These are phyloP conservation scores for Senecio squalidus DNA, from an alignment of 140 eudicot genomes.

Conservation along the genomic window DNA sequence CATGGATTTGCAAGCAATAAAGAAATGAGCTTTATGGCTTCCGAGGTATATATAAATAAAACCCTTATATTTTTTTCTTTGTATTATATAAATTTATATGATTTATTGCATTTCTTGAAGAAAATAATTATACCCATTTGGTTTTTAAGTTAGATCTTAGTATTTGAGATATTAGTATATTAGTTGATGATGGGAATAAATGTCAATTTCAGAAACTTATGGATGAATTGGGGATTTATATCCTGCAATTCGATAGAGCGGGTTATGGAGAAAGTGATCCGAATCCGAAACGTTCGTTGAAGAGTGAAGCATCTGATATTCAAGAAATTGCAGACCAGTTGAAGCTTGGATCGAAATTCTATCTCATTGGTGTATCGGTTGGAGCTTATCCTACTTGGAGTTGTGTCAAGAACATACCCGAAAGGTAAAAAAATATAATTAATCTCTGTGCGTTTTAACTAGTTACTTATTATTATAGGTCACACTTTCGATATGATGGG, in stretches of 20 bases:
- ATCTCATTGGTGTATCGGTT: slow-evolving; percentile 75
- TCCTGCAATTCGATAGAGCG: slow-evolving; percentile 81
- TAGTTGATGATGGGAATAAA: background rate
- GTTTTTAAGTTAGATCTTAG: slow-evolving; percentile 2
- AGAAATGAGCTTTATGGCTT: slow-evolving; percentile 72
- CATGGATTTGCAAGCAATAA: slow-evolving; percentile 93
- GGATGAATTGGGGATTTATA: slow-evolving; percentile 63
- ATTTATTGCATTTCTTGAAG: background rate
- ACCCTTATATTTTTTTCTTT: slow-evolving; percentile 6
- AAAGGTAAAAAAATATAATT: slow-evolving; percentile 44
- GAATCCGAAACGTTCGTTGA: slow-evolving; percentile 62
- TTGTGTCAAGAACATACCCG: slow-evolving; percentile 76
- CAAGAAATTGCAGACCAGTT: slow-evolving; percentile 89
- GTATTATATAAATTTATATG: slow-evolving; percentile 8
- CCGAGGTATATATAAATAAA: slow-evolving; percentile 45
- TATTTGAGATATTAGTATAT: too few relatives aligned
- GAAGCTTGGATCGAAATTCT: slow-evolving; percentile 69
- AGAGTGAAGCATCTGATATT: slow-evolving; percentile 85
- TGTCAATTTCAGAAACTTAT: slow-evolving; percentile 47
- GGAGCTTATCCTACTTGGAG: slow-evolving; percentile 92
- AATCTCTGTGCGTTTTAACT: background rate
- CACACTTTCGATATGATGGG: slow-evolving; percentile 4
- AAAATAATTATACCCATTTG: background rate
- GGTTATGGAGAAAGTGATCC: slow-evolving; percentile 99
- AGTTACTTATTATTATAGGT: background rate